phyloP scores from a whole-genome alignment of 2,329 filamentous ascomycete genomes.

The Trichoderma semiorbis region DNA sequence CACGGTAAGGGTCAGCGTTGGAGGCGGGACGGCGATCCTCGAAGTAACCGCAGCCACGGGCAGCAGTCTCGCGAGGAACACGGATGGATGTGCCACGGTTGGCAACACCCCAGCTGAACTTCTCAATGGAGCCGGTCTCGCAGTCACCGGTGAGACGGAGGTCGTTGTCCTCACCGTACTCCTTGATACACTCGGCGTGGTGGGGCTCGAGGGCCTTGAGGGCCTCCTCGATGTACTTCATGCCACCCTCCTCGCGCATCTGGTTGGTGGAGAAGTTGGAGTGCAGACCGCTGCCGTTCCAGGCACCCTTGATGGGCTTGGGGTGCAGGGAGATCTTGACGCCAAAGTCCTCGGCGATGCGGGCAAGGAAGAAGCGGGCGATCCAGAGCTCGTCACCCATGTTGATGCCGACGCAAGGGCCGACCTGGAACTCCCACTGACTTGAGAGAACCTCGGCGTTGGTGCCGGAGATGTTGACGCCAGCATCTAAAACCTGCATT shows the following conservation, averaged over 20 bases:
- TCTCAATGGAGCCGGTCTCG: constrained; percentile 91
- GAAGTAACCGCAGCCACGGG: constrained; percentile 93
- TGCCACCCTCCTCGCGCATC: constrained; percentile 87
- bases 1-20: constrained; percentile 83
- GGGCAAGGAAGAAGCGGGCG: constrained; percentile 74
- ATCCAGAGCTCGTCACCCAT: constrained; percentile 98
- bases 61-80: constrained; percentile 79
- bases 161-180: constrained; percentile 95
- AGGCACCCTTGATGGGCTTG: constrained; percentile 88
- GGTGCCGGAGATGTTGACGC: constrained; percentile 93
- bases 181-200: constrained; percentile 81
- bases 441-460: constrained; percentile 99
- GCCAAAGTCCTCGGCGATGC: constrained; percentile 93
- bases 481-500: constrained; percentile 50
- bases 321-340: constrained; percentile 92
- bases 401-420: constrained; percentile 81
- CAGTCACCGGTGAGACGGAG: constrained; percentile 87
- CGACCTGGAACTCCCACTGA: constrained; percentile 98
- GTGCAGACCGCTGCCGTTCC: constrained; percentile 95
- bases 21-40: constrained; percentile 80
- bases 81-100: constrained; percentile 94
- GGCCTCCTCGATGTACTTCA: constrained; percentile 87
- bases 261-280: constrained; percentile 88
- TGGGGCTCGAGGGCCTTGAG: constrained; percentile 80
- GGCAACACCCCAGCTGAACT: constrained; percentile 90